Evolutionary conservation across 2,329 filamentous ascomycete species (phyloP).

Genomic region (Cercospora brassicicola): DNA sequence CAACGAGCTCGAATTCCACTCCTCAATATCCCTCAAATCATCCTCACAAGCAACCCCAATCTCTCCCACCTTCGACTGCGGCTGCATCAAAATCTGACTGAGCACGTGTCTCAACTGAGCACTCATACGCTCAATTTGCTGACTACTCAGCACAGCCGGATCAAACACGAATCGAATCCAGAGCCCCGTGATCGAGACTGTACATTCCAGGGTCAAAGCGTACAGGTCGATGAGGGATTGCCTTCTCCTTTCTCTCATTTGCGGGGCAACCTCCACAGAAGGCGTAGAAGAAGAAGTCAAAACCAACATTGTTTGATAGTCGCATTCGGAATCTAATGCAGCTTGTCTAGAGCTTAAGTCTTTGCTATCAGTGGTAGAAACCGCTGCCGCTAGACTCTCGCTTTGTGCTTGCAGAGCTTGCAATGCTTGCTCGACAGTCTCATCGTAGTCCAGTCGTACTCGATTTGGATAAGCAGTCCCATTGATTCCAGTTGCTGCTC

Average conservation of each 20-base stretch:
- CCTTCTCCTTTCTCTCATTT: conserved; percentile 4
- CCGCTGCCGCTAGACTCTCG: not conserved
- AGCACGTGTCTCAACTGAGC: conserved; percentile 14
- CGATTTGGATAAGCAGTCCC: conserved; percentile 1
- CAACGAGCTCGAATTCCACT: conserved; percentile 19
- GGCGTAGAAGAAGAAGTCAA: not conserved
- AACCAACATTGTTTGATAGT: conserved; percentile 56
- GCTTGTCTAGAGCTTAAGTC: not conserved
- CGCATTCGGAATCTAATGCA: conserved; percentile 45
- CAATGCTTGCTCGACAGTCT: conserved; percentile 1
- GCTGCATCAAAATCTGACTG: conserved; percentile 16
- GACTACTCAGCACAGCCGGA: conserved; percentile 8
- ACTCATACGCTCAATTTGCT: conserved; percentile 8
- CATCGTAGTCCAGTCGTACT: not conserved
- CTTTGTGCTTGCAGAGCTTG: not conserved
- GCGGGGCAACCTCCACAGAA: not conserved
- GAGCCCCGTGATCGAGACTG: conserved; percentile 11
- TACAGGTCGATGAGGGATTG: conserved; percentile 7
- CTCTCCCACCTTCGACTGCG: conserved; percentile 8
- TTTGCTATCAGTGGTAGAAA: not conserved
- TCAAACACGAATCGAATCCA: conserved; percentile 9
- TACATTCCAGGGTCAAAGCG: conserved; percentile 11
- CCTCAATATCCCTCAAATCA: conserved; percentile 26
- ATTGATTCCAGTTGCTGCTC: conserved; percentile 8
- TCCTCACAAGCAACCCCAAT: conserved; percentile 15